Conservation (phyloP, 1,139 yeast species). For the Pichia cactophila region DNA sequence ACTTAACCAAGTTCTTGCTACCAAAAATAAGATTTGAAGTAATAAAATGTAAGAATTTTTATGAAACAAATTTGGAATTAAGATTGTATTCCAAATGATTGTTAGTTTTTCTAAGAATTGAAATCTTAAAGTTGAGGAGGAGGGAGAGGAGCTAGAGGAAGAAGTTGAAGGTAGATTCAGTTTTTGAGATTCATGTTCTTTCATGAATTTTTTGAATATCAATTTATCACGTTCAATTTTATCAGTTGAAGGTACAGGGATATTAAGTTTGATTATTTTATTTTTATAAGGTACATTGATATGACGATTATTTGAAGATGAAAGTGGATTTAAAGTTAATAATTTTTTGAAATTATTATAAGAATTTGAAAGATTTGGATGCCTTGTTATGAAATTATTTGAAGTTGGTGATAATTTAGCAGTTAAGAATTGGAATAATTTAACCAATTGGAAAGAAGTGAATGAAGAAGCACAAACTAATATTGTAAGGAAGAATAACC, state of each 20-base stretch:
- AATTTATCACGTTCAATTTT: conserved; percentile 65
- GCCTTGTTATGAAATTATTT: conserved; percentile 1
- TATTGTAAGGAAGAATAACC: conserved; percentile 26
- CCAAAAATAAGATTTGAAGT: conserved; percentile 67
- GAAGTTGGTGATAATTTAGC: conserved; percentile 4
- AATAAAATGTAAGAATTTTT: conserved; percentile 60
- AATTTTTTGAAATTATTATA: background rate
- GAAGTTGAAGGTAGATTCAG: conserved; percentile 7
- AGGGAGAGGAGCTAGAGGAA: no score
- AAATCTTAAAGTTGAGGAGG: conserved; percentile 38
- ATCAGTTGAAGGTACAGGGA: conserved; percentile 47
- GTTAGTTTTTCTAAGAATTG: conserved; percentile 64
- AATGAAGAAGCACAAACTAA: conserved; percentile 8
- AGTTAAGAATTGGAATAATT: conserved; percentile 1
- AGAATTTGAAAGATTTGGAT: conserved; percentile 6
- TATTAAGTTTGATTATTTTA: conserved; percentile 42
- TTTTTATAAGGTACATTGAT: conserved; percentile 45
- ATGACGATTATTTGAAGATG: conserved; percentile 29
- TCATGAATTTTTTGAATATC: conserved; percentile 45
- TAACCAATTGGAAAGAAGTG: conserved; percentile 7
- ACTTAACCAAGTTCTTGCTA: conserved; percentile 82
- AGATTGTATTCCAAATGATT: conserved; percentile 66
- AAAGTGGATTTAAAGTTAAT: conserved; percentile 1
- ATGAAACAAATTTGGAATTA: conserved; percentile 67
- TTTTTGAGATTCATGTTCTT: conserved; percentile 29